Evolutionary conservation across 2,329 filamentous ascomycete genomes (phyloP).

Genomic region (Xylaria sp.): DNA sequence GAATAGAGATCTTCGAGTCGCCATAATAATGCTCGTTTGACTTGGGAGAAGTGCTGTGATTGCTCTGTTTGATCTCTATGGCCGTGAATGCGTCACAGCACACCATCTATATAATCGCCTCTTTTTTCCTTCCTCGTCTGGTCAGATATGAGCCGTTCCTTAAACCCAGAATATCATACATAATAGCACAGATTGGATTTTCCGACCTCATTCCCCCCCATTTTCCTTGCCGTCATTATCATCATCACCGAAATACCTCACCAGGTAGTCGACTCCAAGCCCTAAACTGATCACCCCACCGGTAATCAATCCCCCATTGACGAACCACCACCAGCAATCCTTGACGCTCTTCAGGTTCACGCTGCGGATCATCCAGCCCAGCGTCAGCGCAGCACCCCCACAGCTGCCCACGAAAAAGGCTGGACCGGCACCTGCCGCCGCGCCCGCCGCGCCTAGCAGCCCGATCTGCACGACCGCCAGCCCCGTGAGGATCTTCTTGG

Average conservation of each 20-base stretch:
- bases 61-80: background rate
- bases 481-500: slow-evolving; percentile 73
- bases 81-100: background rate
- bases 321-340: slow-evolving; percentile 78
- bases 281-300: slow-evolving; percentile 64
- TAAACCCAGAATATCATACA: slow-evolving; percentile 1
- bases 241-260: slow-evolving; percentile 47
- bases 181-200: background rate
- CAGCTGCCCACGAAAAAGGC: slow-evolving; percentile 69
- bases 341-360: slow-evolving; percentile 68
- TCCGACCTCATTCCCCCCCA: background rate
- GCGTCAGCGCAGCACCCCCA: slow-evolving; percentile 62
- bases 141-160: background rate
- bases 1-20: slow-evolving; percentile 37
- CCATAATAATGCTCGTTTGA: slow-evolving; percentile 25
- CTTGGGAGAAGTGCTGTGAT: background rate
- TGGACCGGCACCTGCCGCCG: slow-evolving; percentile 68
- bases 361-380: slow-evolving; percentile 68
- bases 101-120: background rate
- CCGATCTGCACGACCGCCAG: slow-evolving; percentile 70
- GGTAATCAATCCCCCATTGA: slow-evolving; percentile 70
- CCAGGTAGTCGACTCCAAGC: slow-evolving; percentile 61
- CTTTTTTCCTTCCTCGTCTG: background rate
- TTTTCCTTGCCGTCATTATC: slow-evolving; percentile 20
- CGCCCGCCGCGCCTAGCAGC: slow-evolving; percentile 70